phyloP scores from a whole-genome alignment of 2,329 filamentous ascomycete species.

The Diaporthe aspalathi region DNA sequence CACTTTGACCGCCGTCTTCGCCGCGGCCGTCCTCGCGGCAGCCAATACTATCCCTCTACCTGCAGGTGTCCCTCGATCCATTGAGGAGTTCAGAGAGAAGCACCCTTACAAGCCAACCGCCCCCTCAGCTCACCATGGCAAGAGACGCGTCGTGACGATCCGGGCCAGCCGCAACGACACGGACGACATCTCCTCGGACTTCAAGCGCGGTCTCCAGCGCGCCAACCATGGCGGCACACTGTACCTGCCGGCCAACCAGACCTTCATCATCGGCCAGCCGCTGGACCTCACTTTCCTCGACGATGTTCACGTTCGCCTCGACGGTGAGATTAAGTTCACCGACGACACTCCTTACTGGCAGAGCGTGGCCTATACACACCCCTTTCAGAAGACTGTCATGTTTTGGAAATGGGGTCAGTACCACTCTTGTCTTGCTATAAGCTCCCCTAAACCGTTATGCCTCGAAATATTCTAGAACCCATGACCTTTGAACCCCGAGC shows the following conservation, averaged over 20 bases:
- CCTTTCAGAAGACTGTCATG: constrained; percentile 64
- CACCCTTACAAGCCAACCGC: constrained; percentile 49
- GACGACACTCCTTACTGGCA: constrained; percentile 59
- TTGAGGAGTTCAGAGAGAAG: constrained; percentile 53
- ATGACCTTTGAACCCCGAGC: too few species aligned
- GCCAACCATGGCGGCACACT: constrained; percentile 71
- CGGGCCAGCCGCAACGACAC: constrained; percentile 63
- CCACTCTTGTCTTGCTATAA: too few species aligned
- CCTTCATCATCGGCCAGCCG: constrained; percentile 68
- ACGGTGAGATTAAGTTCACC: constrained; percentile 65
- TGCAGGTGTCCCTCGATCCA: constrained; percentile 49
- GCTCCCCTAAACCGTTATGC: too few species aligned
- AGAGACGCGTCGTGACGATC: constrained; percentile 57
- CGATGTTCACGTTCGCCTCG: constrained; percentile 67
- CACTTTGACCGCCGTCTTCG: constrained; percentile 41
- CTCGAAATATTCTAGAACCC: too few species aligned
- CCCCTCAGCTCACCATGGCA: constrained; percentile 9
- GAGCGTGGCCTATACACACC: constrained; percentile 53
- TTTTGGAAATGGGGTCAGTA: constrained; percentile 76
- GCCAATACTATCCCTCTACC: constrained; percentile 46
- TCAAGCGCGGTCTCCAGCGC: constrained; percentile 63
- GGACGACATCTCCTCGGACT: constrained; percentile 68
- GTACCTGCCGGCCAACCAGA: constrained; percentile 63
- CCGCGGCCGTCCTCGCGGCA: constrained; percentile 43
- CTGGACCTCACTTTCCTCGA: constrained; percentile 69